These are phyloP conservation scores for Plantago lanceolata DNA, from an alignment of 305 asterid species.

Conservation along the genomic window DNA sequence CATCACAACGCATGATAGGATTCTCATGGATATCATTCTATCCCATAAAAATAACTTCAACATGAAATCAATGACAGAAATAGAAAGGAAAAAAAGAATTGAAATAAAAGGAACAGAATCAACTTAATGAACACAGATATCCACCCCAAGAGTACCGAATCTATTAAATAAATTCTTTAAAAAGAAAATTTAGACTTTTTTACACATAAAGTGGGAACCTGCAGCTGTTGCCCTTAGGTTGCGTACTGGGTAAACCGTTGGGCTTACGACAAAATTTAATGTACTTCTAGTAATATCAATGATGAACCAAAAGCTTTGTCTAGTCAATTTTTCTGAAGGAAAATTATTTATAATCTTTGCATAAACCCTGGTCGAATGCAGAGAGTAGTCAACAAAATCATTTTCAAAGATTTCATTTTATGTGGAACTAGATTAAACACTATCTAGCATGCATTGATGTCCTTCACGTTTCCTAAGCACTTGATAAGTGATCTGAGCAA, in stretches of 20 bases:
- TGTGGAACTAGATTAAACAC: background rate
- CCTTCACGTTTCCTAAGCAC: slow-evolving; percentile 9
- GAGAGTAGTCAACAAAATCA: background rate
- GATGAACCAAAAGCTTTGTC: background rate
- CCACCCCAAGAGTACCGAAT: background rate
- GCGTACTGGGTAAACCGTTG: no score
- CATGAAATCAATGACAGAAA: background rate
- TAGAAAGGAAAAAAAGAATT: no score
- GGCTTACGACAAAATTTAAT: no score
- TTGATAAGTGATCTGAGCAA: slow-evolving; percentile 1
- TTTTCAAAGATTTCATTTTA: slow-evolving; percentile 1
- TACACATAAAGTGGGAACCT: no score
- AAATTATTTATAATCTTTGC: background rate
- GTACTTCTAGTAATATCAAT: no score
- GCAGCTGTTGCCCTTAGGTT: no score
- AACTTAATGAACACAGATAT: background rate
- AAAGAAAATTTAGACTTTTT: no score
- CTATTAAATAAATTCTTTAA: no score
- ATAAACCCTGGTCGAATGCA: slow-evolving; percentile 1
- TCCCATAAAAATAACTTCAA: background rate
- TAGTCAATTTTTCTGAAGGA: background rate
- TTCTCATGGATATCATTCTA: background rate
- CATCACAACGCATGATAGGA: slow-evolving; percentile 6
- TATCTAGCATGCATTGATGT: background rate
- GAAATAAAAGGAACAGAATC: no score